Percentiles rank a stretch among this genome's conserved stretches.
Evolutionary conservation across 2,329 filamentous ascomycete species (phyloP).

Genomic region (Dactylellina sp.): DNA sequence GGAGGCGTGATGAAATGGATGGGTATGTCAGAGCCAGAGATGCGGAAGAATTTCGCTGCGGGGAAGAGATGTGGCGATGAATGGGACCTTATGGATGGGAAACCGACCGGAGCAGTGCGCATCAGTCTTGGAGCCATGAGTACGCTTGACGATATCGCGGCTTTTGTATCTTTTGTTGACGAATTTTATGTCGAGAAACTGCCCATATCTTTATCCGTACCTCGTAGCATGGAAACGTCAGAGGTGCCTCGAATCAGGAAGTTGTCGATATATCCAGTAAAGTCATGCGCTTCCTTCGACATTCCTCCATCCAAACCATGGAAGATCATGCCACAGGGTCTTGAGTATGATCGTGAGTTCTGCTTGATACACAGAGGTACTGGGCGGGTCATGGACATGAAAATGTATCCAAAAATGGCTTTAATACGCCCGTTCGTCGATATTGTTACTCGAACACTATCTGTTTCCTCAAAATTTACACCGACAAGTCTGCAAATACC

Average conservation of each 20-base stretch:
- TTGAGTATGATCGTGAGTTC: conserved; percentile 97
- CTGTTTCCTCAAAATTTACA: conserved; percentile 68
- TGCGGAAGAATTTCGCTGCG: conserved; percentile 83
- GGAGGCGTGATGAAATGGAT: conserved; percentile 82
- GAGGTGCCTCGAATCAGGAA: conserved; percentile 42
- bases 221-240: conserved; percentile 55
- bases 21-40: conserved; percentile 80
- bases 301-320: conserved; percentile 75
- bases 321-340: conserved; percentile 82
- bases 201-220: conserved; percentile 32
- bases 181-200: conserved; percentile 73
- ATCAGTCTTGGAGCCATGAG: conserved; percentile 93
- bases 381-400: conserved; percentile 86
- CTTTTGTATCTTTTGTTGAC: conserved; percentile 76
- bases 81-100: conserved; percentile 82
- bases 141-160: conserved; percentile 77
- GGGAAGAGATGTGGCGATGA: conserved; percentile 87
- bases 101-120: conserved; percentile 87
- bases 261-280: conserved; percentile 73
- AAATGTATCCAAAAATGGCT: conserved; percentile 79
- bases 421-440: conserved; percentile 81
- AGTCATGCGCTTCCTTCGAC: conserved; percentile 85
- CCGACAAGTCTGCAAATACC: conserved; percentile 53
- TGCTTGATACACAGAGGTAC: conserved; percentile 90
- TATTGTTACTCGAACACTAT: conserved; percentile 74